Evolutionary conservation across 768 basidiomycete genomes (phyloP).

Genomic region (Lactifluus subvellereus): DNA sequence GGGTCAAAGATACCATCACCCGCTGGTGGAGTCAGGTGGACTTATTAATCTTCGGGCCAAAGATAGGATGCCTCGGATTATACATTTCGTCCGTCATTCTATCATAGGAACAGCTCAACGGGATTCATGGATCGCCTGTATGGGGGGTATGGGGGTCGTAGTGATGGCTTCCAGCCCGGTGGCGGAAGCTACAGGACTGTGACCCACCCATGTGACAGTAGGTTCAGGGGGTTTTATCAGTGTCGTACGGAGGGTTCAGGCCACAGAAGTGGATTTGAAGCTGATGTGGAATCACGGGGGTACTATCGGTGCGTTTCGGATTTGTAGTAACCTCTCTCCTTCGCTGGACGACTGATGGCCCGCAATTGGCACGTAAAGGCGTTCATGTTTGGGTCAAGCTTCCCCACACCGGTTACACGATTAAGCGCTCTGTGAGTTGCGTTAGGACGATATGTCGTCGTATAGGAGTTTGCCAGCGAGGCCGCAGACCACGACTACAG

Average conservation of each 20-base stretch:
- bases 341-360: background rate
- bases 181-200: conserved; percentile 58
- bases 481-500: conserved; percentile 51
- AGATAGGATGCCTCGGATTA: conserved; percentile 57
- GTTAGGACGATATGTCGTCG: background rate
- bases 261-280: conserved; percentile 44
- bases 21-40: conserved; percentile 59
- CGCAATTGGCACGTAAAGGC: conserved; percentile 29
- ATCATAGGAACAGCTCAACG: conserved; percentile 55
- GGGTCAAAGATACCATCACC: conserved; percentile 54
- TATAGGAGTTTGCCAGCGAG: background rate
- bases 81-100: conserved; percentile 64
- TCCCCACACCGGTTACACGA: conserved; percentile 59
- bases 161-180: conserved; percentile 57
- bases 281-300: conserved; percentile 50
- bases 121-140: conserved; percentile 64
- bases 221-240: conserved; percentile 29
- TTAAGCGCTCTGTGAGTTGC: conserved; percentile 45
- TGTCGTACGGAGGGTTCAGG: conserved; percentile 59
- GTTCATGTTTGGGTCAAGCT: conserved; percentile 63
- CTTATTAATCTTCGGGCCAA: conserved; percentile 56
- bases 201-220: conserved; percentile 61
- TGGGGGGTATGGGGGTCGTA: conserved; percentile 58
- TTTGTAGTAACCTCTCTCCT: too few relatives aligned
- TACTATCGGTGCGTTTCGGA: conserved; percentile 40